A percentile compares a stretch with the other conserved stretches of the same genome.
Conservation (phyloP, 75 land plant genomes). For the Pinus tabuliformis region DNA sequence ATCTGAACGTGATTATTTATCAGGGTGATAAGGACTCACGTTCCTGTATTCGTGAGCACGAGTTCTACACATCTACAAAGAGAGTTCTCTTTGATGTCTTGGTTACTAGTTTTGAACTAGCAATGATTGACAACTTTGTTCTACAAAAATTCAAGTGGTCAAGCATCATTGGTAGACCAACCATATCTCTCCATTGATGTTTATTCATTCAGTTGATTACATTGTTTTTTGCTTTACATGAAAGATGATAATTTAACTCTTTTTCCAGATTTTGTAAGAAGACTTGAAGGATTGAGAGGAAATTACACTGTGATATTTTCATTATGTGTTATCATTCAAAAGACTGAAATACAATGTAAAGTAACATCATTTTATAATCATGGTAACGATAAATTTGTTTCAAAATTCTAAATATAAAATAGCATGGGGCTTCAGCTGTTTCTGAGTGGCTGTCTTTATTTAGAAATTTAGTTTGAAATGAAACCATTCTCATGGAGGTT, state of each 20-base stretch:
- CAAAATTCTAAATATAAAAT: too few relatives aligned
- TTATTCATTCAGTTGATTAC: not conserved
- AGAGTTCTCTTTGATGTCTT: slow-evolving; percentile 26
- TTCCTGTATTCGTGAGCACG: slow-evolving; percentile 19
- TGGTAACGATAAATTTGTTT: too few relatives aligned
- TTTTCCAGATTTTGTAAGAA: not conserved
- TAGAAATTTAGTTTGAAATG: too few relatives aligned
- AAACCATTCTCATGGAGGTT: too few relatives aligned
- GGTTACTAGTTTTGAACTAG: slow-evolving; percentile 33
- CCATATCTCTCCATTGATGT: not conserved
- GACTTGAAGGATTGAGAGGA: not conserved
- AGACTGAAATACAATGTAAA: too few relatives aligned
- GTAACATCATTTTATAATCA: too few relatives aligned
- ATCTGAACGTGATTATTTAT: slow-evolving; percentile 26
- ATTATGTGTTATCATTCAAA: not conserved
- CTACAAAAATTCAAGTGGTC: slow-evolving; percentile 32
- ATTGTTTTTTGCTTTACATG: not conserved
- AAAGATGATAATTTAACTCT: not conserved
- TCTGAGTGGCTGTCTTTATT: too few relatives aligned
- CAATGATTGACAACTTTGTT: slow-evolving; percentile 24
- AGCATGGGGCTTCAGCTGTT: too few relatives aligned
- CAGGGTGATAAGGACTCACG: slow-evolving; percentile 34
- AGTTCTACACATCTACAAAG: slow-evolving; percentile 20
- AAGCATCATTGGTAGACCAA: slow-evolving; percentile 25
- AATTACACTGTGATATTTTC: not conserved